Conservation (phyloP, 331 rosid species). For the Quercus phellos region DNA sequence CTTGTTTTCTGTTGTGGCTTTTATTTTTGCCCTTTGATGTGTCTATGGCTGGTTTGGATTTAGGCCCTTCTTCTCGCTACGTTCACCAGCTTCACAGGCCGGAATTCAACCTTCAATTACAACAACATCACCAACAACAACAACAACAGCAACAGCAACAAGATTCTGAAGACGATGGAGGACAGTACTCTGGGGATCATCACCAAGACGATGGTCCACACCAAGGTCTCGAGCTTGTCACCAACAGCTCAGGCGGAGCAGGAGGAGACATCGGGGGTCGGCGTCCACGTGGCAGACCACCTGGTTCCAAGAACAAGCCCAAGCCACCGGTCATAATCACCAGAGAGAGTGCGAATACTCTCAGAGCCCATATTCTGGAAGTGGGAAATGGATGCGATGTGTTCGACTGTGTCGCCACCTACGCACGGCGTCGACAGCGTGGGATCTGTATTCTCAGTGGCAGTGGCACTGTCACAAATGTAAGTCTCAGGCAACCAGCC, state of each 20-base stretch:
- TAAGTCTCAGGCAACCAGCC: constrained; percentile 64
- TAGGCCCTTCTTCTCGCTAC: constrained; percentile 66
- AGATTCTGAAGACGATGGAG: constrained; percentile 39
- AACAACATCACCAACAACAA: constrained; percentile 18
- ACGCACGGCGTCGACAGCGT: constrained; percentile 79
- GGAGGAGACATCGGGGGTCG: constrained; percentile 48
- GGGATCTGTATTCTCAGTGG: constrained; percentile 92
- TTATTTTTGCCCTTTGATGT: constrained; percentile 40
- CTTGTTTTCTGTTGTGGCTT: constrained; percentile 62
- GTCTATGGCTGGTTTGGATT: constrained; percentile 91
- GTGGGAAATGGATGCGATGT: constrained; percentile 74
- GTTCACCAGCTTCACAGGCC: constrained; percentile 57
- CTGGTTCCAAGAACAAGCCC: constrained; percentile 78
- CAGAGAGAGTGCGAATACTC: constrained; percentile 86
- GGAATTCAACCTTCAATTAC: constrained; percentile 50
- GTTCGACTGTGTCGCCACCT: constrained; percentile 69
- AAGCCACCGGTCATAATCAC: constrained; percentile 87
- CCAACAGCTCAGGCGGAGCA: constrained; percentile 23
- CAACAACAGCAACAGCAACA: constrained; percentile 24
- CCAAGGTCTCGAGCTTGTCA: constrained; percentile 47
- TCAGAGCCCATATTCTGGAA: constrained; percentile 90
- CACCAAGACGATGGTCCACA: constrained; percentile 35
- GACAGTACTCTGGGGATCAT: constrained; percentile 23
- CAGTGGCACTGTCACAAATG: constrained; percentile 77
- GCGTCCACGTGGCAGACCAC: constrained; percentile 67